Evolutionary conservation across 768 basidiomycete species (phyloP).

Genomic region (Saitozyma podzolica): DNA sequence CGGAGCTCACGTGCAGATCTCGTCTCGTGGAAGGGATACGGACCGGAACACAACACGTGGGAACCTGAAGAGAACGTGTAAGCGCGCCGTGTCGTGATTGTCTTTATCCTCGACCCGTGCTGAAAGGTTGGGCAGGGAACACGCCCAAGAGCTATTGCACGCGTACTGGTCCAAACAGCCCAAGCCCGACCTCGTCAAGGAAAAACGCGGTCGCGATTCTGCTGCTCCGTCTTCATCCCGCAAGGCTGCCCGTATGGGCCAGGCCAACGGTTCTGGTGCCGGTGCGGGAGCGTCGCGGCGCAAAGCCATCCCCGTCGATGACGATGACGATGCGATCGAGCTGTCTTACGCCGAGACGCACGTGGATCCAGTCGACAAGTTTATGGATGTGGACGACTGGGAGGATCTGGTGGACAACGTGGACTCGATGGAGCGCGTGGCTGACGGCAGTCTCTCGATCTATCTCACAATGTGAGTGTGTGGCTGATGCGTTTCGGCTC

Average conservation of each 20-base stretch:
- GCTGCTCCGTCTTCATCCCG: conserved; percentile 9
- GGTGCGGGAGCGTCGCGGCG: background rate
- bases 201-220: conserved; percentile 13
- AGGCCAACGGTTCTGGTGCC: conserved; percentile 4
- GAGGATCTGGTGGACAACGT: conserved; percentile 41
- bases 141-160: conserved; percentile 36
- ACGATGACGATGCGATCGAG: conserved; percentile 23
- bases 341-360: conserved; percentile 30
- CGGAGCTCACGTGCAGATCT: conserved; percentile 24
- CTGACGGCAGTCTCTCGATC: conserved; percentile 28
- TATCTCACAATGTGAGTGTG: conserved; percentile 49
- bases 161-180: conserved; percentile 41
- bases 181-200: conserved; percentile 14
- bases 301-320: conserved; percentile 1
- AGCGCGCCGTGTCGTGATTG: conserved; percentile 2
- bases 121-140: conserved; percentile 11
- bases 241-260: conserved; percentile 5
- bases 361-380: conserved; percentile 37
- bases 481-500: background rate
- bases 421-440: conserved; percentile 44
- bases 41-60: conserved; percentile 49
- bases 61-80: conserved; percentile 49
- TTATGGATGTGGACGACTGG: conserved; percentile 44
- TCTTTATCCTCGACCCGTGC: background rate
- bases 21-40: conserved; percentile 51